Percentiles rank a stretch among this genome's conserved stretches.
phyloP scores from a whole-genome alignment of 495 filamentous ascomycete species.

The Lentithecium fluviatile region DNA sequence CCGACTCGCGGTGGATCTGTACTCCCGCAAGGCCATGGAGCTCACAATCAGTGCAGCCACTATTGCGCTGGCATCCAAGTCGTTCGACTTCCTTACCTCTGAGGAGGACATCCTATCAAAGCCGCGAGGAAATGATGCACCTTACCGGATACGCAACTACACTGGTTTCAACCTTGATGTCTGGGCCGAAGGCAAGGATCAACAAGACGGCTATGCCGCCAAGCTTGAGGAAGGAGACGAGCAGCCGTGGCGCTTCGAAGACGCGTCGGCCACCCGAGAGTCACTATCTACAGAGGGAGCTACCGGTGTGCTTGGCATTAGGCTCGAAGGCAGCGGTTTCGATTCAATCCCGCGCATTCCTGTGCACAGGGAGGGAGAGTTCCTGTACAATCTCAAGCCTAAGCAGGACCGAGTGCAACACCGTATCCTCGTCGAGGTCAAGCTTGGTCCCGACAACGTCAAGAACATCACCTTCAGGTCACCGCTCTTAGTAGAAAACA shows the following conservation, averaged over 20 bases:
- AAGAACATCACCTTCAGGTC: slow-evolving; percentile 97
- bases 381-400: slow-evolving; percentile 78
- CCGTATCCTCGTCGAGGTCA: slow-evolving; percentile 87
- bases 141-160: slow-evolving; percentile 90
- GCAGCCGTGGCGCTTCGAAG: slow-evolving; percentile 92
- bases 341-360: slow-evolving; percentile 84
- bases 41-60: slow-evolving; percentile 90
- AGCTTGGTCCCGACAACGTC: slow-evolving; percentile 84
- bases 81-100: slow-evolving; percentile 81
- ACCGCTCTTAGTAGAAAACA: slow-evolving; percentile 94
- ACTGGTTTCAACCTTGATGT: slow-evolving; percentile 88
- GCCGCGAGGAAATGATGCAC: slow-evolving; percentile 85
- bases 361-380: slow-evolving; percentile 90
- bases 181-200: slow-evolving; percentile 61
- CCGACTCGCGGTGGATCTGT: slow-evolving; percentile 75
- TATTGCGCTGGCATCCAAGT: slow-evolving; percentile 89
- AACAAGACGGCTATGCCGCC: slow-evolving; percentile 64
- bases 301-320: slow-evolving; percentile 72
- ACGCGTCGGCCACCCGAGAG: slow-evolving; percentile 90
- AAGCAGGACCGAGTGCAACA: slow-evolving; percentile 82
- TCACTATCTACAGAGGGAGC: slow-evolving; percentile 80
- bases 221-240: slow-evolving; percentile 88
- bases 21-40: slow-evolving; percentile 85
- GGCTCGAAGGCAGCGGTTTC: slow-evolving; percentile 90
- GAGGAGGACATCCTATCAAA: slow-evolving; percentile 94